These are phyloP conservation scores for Colletotrichum tofieldiae DNA, from an alignment of 2,329 filamentous ascomycete species.

Conservation along the genomic window DNA sequence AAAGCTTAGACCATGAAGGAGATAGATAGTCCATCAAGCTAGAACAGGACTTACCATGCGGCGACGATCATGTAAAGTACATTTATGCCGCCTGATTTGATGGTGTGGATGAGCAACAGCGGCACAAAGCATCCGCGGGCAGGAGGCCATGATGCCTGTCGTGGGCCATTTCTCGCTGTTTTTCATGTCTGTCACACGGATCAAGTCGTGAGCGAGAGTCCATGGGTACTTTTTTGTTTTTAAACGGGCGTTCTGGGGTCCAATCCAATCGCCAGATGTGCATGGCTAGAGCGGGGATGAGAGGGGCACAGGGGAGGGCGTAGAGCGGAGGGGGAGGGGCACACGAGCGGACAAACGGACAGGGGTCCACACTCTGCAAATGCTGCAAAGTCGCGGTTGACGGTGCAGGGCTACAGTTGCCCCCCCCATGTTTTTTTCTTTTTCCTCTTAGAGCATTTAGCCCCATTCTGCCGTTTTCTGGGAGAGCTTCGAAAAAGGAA, in stretches of 20 bases:
- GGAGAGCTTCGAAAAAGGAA: slow-evolving; percentile 12
- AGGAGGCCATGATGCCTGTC: slow-evolving; percentile 20
- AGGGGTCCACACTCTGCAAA: background rate
- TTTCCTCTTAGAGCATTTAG: background rate
- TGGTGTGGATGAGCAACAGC: background rate
- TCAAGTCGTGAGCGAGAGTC: background rate
- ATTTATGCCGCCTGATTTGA: background rate
- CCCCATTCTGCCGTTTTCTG: slow-evolving; percentile 27
- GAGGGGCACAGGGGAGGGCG: background rate
- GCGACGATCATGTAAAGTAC: background rate
- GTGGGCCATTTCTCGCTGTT: slow-evolving; percentile 32
- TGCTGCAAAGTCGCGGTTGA: slow-evolving; percentile 1
- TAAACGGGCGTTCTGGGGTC: slow-evolving; percentile 5
- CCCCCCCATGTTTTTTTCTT: background rate
- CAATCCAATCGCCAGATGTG: slow-evolving; percentile 30
- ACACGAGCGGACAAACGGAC: slow-evolving; percentile 31
- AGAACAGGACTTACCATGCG: background rate
- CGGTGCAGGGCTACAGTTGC: slow-evolving; percentile 1
- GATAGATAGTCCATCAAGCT: background rate
- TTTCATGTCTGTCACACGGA: slow-evolving; percentile 1
- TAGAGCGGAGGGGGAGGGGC: slow-evolving; percentile 11
- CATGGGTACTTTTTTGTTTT: background rate
- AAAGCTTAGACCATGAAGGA: background rate
- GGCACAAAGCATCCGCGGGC: background rate
- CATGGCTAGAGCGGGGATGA: slow-evolving; percentile 21